A percentile compares a stretch with the other conserved stretches of the same genome.
Conservation (phyloP, 148 eudicot species). For the Selenicereus undatus region DNA sequence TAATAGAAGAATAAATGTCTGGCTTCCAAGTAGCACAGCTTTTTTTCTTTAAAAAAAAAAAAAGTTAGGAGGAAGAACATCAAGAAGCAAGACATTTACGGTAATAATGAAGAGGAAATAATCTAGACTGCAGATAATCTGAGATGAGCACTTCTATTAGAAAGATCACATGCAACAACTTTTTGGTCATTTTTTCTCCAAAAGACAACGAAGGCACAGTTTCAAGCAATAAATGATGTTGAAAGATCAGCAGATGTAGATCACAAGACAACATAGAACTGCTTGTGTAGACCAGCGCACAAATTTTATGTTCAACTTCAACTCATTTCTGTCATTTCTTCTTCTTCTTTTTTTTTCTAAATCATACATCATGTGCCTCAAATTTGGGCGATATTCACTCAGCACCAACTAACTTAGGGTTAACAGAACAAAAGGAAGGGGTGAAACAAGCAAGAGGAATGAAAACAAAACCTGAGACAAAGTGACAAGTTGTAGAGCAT, state of each 20-base stretch:
- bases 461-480: too few relatives aligned
- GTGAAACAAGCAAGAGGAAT: too few relatives aligned
- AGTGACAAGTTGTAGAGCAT: too few relatives aligned
- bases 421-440: too few relatives aligned
- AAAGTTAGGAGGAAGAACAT: neutral
- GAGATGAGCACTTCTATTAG: neutral
- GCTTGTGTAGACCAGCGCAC: neutral
- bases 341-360: neutral
- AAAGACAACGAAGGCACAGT: neutral
- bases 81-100: neutral
- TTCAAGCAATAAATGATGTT: neutral
- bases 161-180: neutral
- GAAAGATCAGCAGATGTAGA: neutral
- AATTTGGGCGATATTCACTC: too few relatives aligned
- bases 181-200: neutral
- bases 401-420: too few relatives aligned
- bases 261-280: neutral
- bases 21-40: neutral
- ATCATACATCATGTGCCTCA: too few relatives aligned
- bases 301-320: neutral
- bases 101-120: neutral
- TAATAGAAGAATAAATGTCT: neutral
- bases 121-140: neutral
- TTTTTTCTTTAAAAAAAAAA: too few relatives aligned
- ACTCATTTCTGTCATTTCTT: neutral